Conservation (phyloP, 2,329 filamentous ascomycete species). For the Graphiopsis chlorocephala region DNA sequence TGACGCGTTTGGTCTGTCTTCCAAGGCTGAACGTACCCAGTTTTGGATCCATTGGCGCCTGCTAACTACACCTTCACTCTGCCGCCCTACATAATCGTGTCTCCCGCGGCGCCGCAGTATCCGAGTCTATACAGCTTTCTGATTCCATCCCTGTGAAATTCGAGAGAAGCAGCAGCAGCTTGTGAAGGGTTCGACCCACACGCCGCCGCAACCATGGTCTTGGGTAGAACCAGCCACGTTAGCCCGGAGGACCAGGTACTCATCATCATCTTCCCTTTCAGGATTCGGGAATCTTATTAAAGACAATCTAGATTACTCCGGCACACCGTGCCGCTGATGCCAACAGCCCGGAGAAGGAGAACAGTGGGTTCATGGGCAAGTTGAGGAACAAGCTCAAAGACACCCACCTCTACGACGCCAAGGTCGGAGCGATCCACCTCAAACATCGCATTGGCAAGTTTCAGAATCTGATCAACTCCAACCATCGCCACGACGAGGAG, state of each 20-base stretch:
- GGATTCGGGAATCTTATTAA: no score
- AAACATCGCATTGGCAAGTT: constrained; percentile 65
- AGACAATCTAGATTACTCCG: no score
- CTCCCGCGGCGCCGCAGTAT: not conserved
- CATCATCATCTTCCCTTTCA: no score
- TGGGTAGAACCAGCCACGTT: constrained; percentile 3
- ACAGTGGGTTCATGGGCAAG: constrained; percentile 14
- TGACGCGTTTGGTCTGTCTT: not conserved
- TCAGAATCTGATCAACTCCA: constrained; percentile 70
- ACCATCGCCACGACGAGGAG: constrained; percentile 90
- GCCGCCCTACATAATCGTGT: not conserved
- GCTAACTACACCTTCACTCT: constrained; percentile 7
- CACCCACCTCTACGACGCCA: constrained; percentile 38
- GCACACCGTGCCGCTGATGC: not conserved
- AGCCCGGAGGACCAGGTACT: constrained; percentile 1
- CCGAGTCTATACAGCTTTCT: not conserved
- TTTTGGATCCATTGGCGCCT: constrained; percentile 1
- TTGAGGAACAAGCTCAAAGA: constrained; percentile 47
- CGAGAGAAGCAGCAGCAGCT: not conserved
- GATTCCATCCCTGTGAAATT: not conserved
- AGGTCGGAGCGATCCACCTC: constrained; percentile 55
- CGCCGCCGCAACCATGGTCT: constrained; percentile 2
- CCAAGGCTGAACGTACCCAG: constrained; percentile 1
- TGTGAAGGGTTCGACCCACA: not conserved
- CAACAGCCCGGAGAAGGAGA: not conserved